Base-by-base conservation (phyloP, 225 moss, liverwort and hornwort species). In the Lunularia cruciata region DNA sequence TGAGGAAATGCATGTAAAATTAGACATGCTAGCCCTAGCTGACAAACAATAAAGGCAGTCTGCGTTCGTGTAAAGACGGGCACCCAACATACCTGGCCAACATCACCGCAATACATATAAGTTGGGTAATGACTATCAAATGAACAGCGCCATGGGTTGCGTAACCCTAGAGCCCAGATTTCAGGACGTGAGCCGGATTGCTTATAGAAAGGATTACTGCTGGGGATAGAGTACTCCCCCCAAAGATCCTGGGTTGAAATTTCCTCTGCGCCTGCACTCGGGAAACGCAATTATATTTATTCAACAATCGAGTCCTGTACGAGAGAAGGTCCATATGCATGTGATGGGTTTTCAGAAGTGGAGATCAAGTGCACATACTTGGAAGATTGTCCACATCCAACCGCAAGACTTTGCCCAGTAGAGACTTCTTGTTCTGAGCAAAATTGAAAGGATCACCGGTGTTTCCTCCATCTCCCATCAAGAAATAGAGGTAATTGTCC, bases 101-200 rank as follows among this genome's bases (percentile, higher is more conserved):
- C 92, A 78, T 96, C 96, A 34, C 79, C 96, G 67, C 92, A 92
- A 43, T 87, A 92, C 54, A 96, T 86, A 73, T 96, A 92, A 19
- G 81, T 81, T 1, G 96, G 83, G 5, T 69, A 40, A 11, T 78
- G 48, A 15, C 56, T 74, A 60, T 96, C 96, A 52, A 96, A 96
- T 34, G 85, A 70, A 73, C 92, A 96, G 49, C 96, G 92, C 96
- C 96, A 96, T 6, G 96, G 96, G 65, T 96, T 96, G n/a, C 96
- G 90, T 62, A 96, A 63, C 3, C 96, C 96, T 16, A 83, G 74
- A 6, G 96, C 86, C 86, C 89, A 96, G 52, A 96, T 89, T 78
- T 96, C 96, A 6, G 25, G 73, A 11, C 85, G 84, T 12, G 87
- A 84, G 20, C 76, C 80, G 27, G 85, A 92, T 18, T 68, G 46